Evolutionary conservation across 441 rosid genomes (phyloP).

Genomic region (Pelargonium fulgidum): DNA sequence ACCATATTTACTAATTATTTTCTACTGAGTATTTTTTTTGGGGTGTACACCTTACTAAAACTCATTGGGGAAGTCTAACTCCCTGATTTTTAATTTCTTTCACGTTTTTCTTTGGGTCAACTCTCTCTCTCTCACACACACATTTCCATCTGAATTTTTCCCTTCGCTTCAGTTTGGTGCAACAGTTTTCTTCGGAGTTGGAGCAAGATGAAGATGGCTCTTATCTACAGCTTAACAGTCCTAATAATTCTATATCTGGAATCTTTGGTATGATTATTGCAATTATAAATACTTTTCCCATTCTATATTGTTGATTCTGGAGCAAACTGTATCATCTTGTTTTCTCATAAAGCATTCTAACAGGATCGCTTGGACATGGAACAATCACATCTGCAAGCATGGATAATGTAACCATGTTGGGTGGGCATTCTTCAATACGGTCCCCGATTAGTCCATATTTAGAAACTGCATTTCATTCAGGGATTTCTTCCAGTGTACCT

Average conservation of each 20-base stretch:
- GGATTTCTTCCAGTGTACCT: slow-evolving; percentile 45
- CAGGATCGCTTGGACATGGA: slow-evolving; percentile 31
- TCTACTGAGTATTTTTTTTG: not conserved
- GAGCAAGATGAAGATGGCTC: slow-evolving; percentile 31
- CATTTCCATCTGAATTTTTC: not conserved
- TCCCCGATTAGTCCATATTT: slow-evolving; percentile 23
- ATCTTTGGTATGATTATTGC: slow-evolving; percentile 35
- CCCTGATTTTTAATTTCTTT: not conserved
- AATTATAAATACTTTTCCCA: slow-evolving; percentile 5
- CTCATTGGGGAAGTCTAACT: not conserved
- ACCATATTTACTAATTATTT: not conserved
- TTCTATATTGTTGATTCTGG: slow-evolving; percentile 13
- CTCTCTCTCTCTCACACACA: no score
- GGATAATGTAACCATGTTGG: slow-evolving; percentile 29
- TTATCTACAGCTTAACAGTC: slow-evolving; percentile 30
- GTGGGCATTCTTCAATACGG: slow-evolving; percentile 25
- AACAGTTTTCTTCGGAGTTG: slow-evolving; percentile 28
- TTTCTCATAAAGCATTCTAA: slow-evolving; percentile 24
- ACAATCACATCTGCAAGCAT: slow-evolving; percentile 24
- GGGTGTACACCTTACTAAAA: not conserved
- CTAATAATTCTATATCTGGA: slow-evolving; percentile 27
- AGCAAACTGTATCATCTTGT: slow-evolving; percentile 11
- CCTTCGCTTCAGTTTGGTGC: slow-evolving; percentile 33
- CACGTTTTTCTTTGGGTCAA: slow-evolving; percentile 7
- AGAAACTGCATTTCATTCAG: slow-evolving; percentile 38